Evolutionary conservation across 768 basidiomycete species (phyloP).

Genomic region (Boletus reticulatus): DNA sequence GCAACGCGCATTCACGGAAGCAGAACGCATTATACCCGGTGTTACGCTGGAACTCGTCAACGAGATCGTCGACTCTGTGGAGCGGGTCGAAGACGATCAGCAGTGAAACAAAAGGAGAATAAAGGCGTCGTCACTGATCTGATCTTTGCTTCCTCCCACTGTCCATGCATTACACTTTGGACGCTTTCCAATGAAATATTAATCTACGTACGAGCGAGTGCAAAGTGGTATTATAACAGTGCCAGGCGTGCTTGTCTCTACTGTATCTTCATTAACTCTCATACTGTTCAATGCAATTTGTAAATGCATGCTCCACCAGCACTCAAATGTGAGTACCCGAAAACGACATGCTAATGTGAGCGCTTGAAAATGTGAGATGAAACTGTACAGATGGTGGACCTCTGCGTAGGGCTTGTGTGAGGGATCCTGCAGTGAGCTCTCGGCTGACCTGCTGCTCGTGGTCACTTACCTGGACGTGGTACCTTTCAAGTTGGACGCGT

Average conservation of each 20-base stretch:
- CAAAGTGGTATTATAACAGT: slow-evolving; percentile 17
- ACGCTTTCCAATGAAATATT: slow-evolving; percentile 14
- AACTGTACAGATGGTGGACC: too few species aligned
- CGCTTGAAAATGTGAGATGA: too few species aligned
- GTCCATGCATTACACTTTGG: slow-evolving; percentile 17
- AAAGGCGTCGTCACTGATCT: slow-evolving; percentile 10
- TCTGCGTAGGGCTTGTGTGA: too few species aligned
- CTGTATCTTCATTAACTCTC: slow-evolving; percentile 9
- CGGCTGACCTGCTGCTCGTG: too few species aligned
- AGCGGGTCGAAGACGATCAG: slow-evolving; percentile 78
- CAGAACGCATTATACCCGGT: slow-evolving; percentile 94
- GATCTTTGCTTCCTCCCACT: background rate
- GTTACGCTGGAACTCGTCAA: slow-evolving; percentile 90
- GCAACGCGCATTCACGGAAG: slow-evolving; percentile 91
- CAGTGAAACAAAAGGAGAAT: slow-evolving; percentile 7
- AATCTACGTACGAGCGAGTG: slow-evolving; percentile 16
- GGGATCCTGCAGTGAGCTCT: too few species aligned
- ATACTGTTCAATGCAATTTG: too few species aligned
- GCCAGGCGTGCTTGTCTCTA: slow-evolving; percentile 14
- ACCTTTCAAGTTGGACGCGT: too few species aligned
- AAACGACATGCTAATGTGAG: too few species aligned
- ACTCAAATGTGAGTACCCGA: too few species aligned
- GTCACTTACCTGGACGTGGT: too few species aligned
- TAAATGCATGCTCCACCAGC: too few species aligned
- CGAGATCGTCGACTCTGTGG: slow-evolving; percentile 91